Evolutionary conservation across 257 asterid species (phyloP).

Genomic region (Nemophila menziesii): DNA sequence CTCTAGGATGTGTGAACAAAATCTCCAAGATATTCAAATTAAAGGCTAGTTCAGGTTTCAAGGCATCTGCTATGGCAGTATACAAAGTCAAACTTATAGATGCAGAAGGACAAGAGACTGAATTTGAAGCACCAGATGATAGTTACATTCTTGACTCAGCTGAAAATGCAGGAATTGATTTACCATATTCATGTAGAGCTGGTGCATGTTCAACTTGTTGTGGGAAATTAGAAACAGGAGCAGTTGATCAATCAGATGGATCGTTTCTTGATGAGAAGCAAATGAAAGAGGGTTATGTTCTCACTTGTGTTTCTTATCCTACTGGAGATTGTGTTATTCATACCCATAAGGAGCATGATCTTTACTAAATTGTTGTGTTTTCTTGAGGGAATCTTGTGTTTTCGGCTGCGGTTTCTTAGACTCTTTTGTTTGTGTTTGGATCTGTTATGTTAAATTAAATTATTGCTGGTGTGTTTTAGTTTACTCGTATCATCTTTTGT

Average conservation of each 20-base stretch:
- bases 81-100: background rate
- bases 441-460: no score
- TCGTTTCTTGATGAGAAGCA: background rate
- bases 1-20: background rate
- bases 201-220: conserved; percentile 4
- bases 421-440: no score
- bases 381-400: no score
- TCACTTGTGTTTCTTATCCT: conserved; percentile 3
- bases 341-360: conserved; percentile 3
- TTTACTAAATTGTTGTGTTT: no score
- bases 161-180: background rate
- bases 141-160: background rate
- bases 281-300: conserved; percentile 1
- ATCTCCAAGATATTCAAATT: background rate
- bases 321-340: conserved; percentile 3
- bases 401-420: no score
- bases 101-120: background rate
- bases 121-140: conserved; percentile 5
- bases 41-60: background rate
- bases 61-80: conserved; percentile 1
- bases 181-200: conserved; percentile 1
- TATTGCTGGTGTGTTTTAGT: no score
- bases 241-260: conserved; percentile 1
- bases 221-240: conserved; percentile 2
- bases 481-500: no score